Base-by-base conservation (phyloP, 805 yeast species). In the Candida corydali region DNA sequence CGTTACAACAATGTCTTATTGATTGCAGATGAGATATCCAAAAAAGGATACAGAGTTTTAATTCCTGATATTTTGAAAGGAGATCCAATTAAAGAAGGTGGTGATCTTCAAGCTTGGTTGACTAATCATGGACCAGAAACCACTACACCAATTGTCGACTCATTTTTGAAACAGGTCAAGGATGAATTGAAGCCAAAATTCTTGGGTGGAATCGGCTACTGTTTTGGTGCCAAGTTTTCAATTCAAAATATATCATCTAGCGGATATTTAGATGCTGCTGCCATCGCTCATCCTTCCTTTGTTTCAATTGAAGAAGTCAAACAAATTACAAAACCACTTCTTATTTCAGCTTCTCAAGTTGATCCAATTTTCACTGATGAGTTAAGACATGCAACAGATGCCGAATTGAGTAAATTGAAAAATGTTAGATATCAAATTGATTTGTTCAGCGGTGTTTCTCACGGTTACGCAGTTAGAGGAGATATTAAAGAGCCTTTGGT, bases 381-480 rank as follows among this genome's bases (percentile, higher is more conserved):
- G 36, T 61, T 76, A 50, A 80, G 94, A 63, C 65, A 57, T 40
- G 50, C 68, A 49, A 75, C 89, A 18, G 86, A 80, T 59, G 75
- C 60, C 8, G 73, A 71, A 47, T 72, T 83, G 50, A 61, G 47
- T 29, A 46, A 50, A 37, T 44, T 46, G 14, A 69, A 69, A 37
- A 70, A 69, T 38, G 76, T 76, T 26, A 41, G 41, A 36, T 88
- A 75, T 64, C 80, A 76, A 59, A 49, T 82, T 17, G 76, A 79
- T 40, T 52, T 85, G 30, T 82, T 75, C 57, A 55, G 81, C 22
- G 82, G 82, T 38, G 81, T 75, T 17, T 17, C 55, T 3, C 97
- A 89, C 56, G 97, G 96, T 1, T 89, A 69, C 57, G 77, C 95
- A 15, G 79, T 75, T 29, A 82, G 85, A 62, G 95, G 94, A 39